Percentiles rank a stretch among this genome's conserved stretches.
Evolutionary conservation across 2,329 filamentous ascomycete species (phyloP).

Genomic region (Pseudopyricularia cyperi): DNA sequence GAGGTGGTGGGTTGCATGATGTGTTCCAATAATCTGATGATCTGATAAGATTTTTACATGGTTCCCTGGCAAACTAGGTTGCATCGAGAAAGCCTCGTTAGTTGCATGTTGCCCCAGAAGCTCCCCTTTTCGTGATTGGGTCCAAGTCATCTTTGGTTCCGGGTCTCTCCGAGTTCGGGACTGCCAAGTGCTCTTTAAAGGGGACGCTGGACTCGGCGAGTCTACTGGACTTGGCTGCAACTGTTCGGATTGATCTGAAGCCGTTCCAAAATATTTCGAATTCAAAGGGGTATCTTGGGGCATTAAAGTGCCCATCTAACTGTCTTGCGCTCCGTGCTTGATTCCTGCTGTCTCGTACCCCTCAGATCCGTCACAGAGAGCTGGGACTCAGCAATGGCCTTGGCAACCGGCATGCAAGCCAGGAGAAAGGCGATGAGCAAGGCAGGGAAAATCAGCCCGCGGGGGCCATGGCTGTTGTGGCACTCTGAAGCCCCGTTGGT

Average conservation of each 20-base stretch:
- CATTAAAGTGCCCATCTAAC: background rate
- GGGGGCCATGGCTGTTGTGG: background rate
- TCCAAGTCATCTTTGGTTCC: too few relatives aligned
- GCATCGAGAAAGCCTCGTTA: background rate
- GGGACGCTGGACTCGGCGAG: too few relatives aligned
- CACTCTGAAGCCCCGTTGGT: background rate
- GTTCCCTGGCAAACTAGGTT: background rate
- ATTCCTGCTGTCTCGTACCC: background rate
- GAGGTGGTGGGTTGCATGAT: background rate
- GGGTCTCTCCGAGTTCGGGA: too few relatives aligned
- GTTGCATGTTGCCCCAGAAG: too few relatives aligned
- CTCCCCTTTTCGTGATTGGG: too few relatives aligned
- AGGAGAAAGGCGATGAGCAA: background rate
- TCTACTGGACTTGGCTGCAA: too few relatives aligned
- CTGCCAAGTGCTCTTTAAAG: too few relatives aligned
- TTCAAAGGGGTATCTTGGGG: too few relatives aligned
- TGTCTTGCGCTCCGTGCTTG: background rate
- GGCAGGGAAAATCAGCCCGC: background rate
- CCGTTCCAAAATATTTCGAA: too few relatives aligned
- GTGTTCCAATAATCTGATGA: conserved; percentile 1
- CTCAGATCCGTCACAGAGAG: background rate
- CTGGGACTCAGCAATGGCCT: background rate
- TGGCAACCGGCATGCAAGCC: background rate
- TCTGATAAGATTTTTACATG: conserved; percentile 1
- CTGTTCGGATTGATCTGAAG: too few relatives aligned